Evolutionary conservation across 345 rosid genomes (phyloP).

Genomic region (Bretschneidera sinensis): DNA sequence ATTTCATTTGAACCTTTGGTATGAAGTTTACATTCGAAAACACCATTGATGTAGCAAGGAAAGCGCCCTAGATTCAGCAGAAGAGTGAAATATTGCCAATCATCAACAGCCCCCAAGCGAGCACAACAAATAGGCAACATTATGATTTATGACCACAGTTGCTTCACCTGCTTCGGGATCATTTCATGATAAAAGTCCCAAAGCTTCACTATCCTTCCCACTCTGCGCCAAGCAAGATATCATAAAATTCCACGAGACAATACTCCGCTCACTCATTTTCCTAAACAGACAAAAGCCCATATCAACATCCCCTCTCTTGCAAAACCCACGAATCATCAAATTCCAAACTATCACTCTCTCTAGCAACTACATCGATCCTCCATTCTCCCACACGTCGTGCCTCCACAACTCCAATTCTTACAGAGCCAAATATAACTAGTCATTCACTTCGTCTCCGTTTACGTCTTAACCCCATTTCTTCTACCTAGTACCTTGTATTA

Average conservation of each 20-base stretch:
- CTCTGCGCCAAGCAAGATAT: conserved; percentile 50
- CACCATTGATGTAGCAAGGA: too few relatives aligned
- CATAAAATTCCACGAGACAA: conserved; percentile 69
- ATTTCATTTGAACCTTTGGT: too few relatives aligned
- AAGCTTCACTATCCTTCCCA: conserved; percentile 57
- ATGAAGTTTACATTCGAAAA: too few relatives aligned
- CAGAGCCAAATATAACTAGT: too few relatives aligned
- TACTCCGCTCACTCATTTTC: conserved; percentile 49
- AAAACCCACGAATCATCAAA: conserved; percentile 59
- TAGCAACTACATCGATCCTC: conserved; percentile 49
- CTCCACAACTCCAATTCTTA: conserved; percentile 57
- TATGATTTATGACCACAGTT: conserved; percentile 47
- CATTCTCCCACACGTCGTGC: conserved; percentile 36
- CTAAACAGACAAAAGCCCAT: conserved; percentile 45
- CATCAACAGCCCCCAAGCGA: conserved; percentile 45
- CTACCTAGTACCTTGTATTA: too few relatives aligned
- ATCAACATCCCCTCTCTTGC: conserved; percentile 46
- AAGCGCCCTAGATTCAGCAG: conserved; percentile 46
- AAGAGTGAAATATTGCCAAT: conserved; percentile 46
- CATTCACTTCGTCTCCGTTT: too few relatives aligned
- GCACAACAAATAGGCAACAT: conserved; percentile 66
- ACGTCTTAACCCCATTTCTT: conserved; percentile 36
- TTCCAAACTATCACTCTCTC: conserved; percentile 59
- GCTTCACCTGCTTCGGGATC: conserved; percentile 58
- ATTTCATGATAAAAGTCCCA: conserved; percentile 53